Conservation (phyloP, 2,329 filamentous ascomycete genomes). For the Paracoccidioides lutzii region DNA sequence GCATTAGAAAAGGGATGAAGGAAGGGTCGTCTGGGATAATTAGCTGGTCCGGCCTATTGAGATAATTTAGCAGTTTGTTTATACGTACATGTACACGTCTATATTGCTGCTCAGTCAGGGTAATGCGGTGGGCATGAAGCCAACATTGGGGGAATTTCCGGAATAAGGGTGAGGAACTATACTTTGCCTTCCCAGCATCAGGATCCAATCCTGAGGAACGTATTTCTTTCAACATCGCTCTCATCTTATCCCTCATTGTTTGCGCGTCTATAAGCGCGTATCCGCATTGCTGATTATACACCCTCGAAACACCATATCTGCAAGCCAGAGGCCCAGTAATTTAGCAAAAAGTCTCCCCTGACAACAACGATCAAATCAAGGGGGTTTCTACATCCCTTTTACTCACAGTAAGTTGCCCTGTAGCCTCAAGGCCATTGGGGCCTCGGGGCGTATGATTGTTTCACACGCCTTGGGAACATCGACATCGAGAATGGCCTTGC, state of each 20-base stretch:
- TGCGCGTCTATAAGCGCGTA: slow-evolving; percentile 76
- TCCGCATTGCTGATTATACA: slow-evolving; percentile 74
- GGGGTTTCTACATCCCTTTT: neutral
- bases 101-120: neutral
- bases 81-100: neutral
- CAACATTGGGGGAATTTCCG: slow-evolving; percentile 4
- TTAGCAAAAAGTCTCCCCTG: slow-evolving; percentile 8
- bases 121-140: neutral
- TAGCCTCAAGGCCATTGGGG: slow-evolving; percentile 77
- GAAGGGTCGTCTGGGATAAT: slow-evolving; percentile 69
- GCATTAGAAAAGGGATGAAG: slow-evolving; percentile 55
- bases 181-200: slow-evolving; percentile 61
- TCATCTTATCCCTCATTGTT: slow-evolving; percentile 60
- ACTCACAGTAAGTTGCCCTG: slow-evolving; percentile 72
- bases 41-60: slow-evolving; percentile 56
- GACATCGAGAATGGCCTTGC: slow-evolving; percentile 79
- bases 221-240: slow-evolving; percentile 48
- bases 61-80: neutral
- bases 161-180: slow-evolving; percentile 5
- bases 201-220: slow-evolving; percentile 52
- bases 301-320: slow-evolving; percentile 66
- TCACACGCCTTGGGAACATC: slow-evolving; percentile 75
- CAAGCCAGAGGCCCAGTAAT: slow-evolving; percentile 3
- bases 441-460: slow-evolving; percentile 73
- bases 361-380: neutral